Base-by-base conservation (phyloP, 768 basidiomycete genomes). In the Calvatia gigantea region DNA sequence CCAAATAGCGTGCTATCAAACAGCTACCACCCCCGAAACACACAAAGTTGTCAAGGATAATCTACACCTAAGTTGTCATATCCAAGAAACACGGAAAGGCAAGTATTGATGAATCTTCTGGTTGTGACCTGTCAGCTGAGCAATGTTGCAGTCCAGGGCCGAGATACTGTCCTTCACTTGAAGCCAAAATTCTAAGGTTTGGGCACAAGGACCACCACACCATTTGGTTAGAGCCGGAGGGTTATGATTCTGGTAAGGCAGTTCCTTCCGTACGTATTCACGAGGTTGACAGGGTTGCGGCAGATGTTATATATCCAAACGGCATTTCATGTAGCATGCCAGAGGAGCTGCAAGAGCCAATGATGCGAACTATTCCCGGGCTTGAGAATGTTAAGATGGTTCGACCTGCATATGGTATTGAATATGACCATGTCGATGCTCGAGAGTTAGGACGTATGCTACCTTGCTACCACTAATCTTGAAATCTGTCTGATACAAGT, bases 221-320 rank as follows among this genome's bases (percentile, higher is more conserved):
- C 2, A 79, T 95, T 38, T 96, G 93, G 92, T 74, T 96, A 2
- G 94, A 96, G 65, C 94, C 92, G 0, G 94, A 96, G 65, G 94
- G 94, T 0, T 94, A 91, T 56, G 89, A 92, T 63, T 90, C 92
- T 14, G 85, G 92, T 90, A 32, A 23, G 32, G 29, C 37, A 49
- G 12, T 4, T 39, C 6, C 21, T 41, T 57, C 53, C 23, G 49
- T 17, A 9, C 60, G 23, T 39, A 31, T 59, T 29, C 31, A 4
- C 17, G 29, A 48, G 17, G 47, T 2, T 12, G 45, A 46, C n/a
- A 28, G 11, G 2, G 21, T 45, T 23, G 41, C 47, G 21, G 54
- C 49, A 91, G 93, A 92, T 55, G 66, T 95, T 12, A 86, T 95
- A 53, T 96, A 96, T 63, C 94, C 94, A 1, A 93, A 93, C 57